Percentiles rank a stretch among this genome's conserved stretches.
phyloP scores from a whole-genome alignment of 352 stramenopile genomes.

The Phytopythium oedochilum region DNA sequence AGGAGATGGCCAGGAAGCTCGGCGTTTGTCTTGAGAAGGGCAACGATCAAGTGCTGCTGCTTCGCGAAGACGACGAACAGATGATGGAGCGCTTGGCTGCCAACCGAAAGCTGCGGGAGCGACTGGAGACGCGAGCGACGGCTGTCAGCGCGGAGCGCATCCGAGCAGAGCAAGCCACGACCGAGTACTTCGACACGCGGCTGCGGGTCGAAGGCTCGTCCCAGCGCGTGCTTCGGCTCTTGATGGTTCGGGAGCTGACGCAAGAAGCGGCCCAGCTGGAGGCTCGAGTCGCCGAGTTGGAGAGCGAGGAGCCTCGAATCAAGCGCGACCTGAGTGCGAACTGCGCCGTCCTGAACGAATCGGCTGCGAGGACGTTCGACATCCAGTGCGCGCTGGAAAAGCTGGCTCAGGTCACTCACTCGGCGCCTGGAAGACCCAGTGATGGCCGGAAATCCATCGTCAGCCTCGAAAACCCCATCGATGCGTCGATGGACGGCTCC shows the following conservation, averaged over 20 bases:
- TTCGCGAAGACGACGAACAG: constrained; percentile 52
- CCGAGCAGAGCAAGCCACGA: constrained; percentile 24
- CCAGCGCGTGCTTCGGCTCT: constrained; percentile 42
- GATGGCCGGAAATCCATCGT: background rate
- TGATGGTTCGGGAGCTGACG: constrained; percentile 39
- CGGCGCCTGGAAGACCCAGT: background rate
- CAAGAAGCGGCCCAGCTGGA: constrained; percentile 18
- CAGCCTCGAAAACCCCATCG: background rate
- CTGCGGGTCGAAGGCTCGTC: constrained; percentile 46
- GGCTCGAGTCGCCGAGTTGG: constrained; percentile 24
- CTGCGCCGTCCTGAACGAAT: constrained; percentile 22
- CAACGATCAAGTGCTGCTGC: constrained; percentile 51
- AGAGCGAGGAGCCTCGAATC: constrained; percentile 10
- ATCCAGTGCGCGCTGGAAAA: constrained; percentile 1
- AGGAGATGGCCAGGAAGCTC: constrained; percentile 39
- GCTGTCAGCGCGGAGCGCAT: constrained; percentile 30
- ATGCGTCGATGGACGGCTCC: background rate
- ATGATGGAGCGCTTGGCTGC: constrained; percentile 33
- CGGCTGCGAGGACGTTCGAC: constrained; percentile 25
- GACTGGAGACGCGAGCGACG: constrained; percentile 18
- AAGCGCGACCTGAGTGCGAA: background rate
- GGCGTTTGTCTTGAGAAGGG: constrained; percentile 27
- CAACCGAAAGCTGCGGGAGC: constrained; percentile 21
- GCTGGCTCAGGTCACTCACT: background rate
- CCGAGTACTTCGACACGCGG: constrained; percentile 56